Conservation (phyloP, 305 asterid genomes). For the Fraxinus floribunda region DNA sequence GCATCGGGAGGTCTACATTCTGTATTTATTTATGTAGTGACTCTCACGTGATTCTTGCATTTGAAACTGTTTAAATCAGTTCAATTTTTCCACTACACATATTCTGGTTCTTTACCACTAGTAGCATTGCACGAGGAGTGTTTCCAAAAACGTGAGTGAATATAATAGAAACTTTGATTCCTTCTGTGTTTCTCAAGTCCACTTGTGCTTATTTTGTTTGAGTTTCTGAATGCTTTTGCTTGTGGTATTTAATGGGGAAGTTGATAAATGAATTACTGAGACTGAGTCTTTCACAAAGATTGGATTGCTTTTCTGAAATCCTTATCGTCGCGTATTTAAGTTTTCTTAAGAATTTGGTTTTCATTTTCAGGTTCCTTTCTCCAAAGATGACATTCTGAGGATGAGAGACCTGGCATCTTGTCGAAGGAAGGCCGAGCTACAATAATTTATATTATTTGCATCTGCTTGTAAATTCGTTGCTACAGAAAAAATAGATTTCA, state of each 20-base stretch:
- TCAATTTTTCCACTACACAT: background rate
- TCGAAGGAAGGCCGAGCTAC: slow-evolving; percentile 20
- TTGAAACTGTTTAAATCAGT: background rate
- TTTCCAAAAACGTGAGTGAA: background rate
- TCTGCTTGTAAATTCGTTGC: slow-evolving; percentile 25
- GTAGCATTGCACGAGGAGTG: background rate
- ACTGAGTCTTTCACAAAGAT: background rate
- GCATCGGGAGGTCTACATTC: background rate
- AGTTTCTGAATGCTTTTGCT: background rate
- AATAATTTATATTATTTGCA: slow-evolving; percentile 5
- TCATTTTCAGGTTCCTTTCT: slow-evolving; percentile 28
- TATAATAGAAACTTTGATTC: background rate
- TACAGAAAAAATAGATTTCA: slow-evolving; percentile 7
- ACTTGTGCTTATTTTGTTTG: background rate
- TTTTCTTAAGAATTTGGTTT: background rate
- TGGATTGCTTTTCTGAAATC: background rate
- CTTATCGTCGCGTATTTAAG: background rate
- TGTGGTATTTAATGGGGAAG: background rate
- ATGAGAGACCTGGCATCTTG: slow-evolving; percentile 20
- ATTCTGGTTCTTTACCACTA: background rate
- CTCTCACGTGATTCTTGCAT: background rate
- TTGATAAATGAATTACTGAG: background rate
- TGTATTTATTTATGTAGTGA: background rate
- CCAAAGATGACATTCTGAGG: slow-evolving; percentile 59
- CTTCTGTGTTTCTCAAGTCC: background rate